A percentile compares a stretch with the other conserved stretches of the same genome.
Conservation (phyloP, 192 early-diverging fungal species). For the Backusella tuberculispora region DNA sequence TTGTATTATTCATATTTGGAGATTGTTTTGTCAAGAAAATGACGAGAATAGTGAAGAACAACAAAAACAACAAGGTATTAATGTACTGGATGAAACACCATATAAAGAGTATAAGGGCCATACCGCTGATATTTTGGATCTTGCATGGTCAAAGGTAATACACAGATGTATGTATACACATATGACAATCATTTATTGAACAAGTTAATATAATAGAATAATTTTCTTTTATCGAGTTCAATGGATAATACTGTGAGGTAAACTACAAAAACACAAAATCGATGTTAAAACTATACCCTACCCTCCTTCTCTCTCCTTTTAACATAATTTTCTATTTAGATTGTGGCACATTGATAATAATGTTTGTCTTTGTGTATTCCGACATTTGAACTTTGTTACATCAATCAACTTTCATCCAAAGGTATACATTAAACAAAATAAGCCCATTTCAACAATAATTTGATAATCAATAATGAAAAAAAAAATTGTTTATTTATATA, state of each 20-base stretch:
- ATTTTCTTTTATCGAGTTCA: conserved; percentile 80
- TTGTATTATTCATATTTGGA: conserved; percentile 70
- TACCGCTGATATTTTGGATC: conserved; percentile 66
- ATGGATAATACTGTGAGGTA: conserved; percentile 79
- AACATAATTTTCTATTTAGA: conserved; percentile 32
- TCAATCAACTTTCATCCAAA: conserved; percentile 79
- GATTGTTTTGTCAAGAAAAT: neutral
- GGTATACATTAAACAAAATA: conserved; percentile 21
- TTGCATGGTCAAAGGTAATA: conserved; percentile 67
- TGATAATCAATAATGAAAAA: neutral
- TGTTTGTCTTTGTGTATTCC: conserved; percentile 79
- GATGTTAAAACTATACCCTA: too few relatives aligned
- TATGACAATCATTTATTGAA: conserved; percentile 27
- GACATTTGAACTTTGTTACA: conserved; percentile 78
- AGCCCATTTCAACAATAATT: neutral
- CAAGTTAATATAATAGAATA: conserved; percentile 56
- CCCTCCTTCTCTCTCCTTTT: too few relatives aligned
- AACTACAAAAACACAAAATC: neutral
- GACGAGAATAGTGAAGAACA: too few relatives aligned
- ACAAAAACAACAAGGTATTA: conserved; percentile 30
- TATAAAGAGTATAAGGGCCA: conserved; percentile 75
- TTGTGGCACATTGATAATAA: conserved; percentile 78
- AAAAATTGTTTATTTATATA: neutral
- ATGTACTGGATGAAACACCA: conserved; percentile 65
- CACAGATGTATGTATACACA: too few relatives aligned